phyloP scores from a whole-genome alignment of 1,284 basidiomycete species.

The Apiotrichum mycotoxinovorans region DNA sequence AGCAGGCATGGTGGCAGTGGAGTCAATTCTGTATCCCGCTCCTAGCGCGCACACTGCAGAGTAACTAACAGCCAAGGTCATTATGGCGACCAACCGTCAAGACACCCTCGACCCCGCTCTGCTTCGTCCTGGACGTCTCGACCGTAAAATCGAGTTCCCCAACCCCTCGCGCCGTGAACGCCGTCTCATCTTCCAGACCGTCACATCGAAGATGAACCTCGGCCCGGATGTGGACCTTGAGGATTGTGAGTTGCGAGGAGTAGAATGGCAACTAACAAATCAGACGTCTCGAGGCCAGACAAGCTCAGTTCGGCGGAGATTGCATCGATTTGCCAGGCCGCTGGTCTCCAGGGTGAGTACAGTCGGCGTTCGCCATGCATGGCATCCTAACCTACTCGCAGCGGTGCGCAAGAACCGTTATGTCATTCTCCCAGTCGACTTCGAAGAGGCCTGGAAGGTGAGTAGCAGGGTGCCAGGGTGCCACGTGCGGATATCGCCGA shows the following conservation, averaged over 20 bases:
- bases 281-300: constrained; percentile 95
- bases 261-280: constrained; percentile 11
- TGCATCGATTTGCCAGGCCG: constrained; percentile 91
- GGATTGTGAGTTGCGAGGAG: constrained; percentile 67
- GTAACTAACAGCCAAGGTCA: constrained; percentile 61
- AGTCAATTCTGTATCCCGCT: neutral
- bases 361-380: neutral
- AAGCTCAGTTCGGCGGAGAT: constrained; percentile 94
- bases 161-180: constrained; percentile 90
- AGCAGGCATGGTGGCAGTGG: neutral
- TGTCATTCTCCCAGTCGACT: constrained; percentile 93
- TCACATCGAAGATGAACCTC: constrained; percentile 96
- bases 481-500: constrained; percentile 18
- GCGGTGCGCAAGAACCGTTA: constrained; percentile 98
- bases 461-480: constrained; percentile 44
- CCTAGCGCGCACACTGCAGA: neutral
- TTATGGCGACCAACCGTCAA: constrained; percentile 96
- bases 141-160: constrained; percentile 99
- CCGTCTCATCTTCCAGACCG: constrained; percentile 97
- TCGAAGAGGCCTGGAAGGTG: constrained; percentile 98
- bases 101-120: constrained; percentile 96
- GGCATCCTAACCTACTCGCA: constrained; percentile 40
- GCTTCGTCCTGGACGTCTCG: constrained; percentile 93
- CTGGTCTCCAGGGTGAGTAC: constrained; percentile 82
- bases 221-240: constrained; percentile 97